Conservation (phyloP, 345 rosid species). For the Camelina neglecta region DNA sequence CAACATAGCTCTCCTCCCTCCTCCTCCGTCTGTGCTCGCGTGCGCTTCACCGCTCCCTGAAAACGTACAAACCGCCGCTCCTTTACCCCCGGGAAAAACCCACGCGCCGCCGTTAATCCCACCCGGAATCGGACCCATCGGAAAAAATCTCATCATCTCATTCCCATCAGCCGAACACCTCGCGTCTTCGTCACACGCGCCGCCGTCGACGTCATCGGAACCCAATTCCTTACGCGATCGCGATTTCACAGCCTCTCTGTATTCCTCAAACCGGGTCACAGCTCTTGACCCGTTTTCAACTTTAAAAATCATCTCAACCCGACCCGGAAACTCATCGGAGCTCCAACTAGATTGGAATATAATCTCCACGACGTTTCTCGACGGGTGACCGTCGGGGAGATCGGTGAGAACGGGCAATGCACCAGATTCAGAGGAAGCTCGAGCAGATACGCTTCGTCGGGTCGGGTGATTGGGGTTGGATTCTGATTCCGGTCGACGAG, state of each 20-base stretch:
- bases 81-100: conserved; percentile 60
- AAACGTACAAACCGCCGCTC: conserved; percentile 57
- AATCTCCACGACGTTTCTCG: conserved; percentile 91
- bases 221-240: conserved; percentile 45
- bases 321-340: conserved; percentile 71
- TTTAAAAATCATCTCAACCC: conserved; percentile 88
- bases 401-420: conserved; percentile 67
- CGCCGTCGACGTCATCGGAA: conserved; percentile 20
- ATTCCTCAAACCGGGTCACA: conserved; percentile 84
- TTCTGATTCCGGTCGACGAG: conserved; percentile 45
- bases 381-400: conserved; percentile 86
- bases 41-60: conserved; percentile 89
- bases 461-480: conserved; percentile 42
- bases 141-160: conserved; percentile 93
- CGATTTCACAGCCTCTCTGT: conserved; percentile 73
- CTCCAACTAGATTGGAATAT: conserved; percentile 96
- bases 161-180: conserved; percentile 94
- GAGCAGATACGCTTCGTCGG: conserved; percentile 42
- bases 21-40: conserved; percentile 78
- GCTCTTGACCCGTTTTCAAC: conserved; percentile 81
- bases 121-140: conserved; percentile 68
- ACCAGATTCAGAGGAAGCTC: conserved; percentile 51
- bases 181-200: conserved; percentile 70
- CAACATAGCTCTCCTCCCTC: conserved; percentile 89
- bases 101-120: conserved; percentile 58